Conservation (phyloP, 495 filamentous ascomycete genomes). For the Lophiotrema nucula region DNA sequence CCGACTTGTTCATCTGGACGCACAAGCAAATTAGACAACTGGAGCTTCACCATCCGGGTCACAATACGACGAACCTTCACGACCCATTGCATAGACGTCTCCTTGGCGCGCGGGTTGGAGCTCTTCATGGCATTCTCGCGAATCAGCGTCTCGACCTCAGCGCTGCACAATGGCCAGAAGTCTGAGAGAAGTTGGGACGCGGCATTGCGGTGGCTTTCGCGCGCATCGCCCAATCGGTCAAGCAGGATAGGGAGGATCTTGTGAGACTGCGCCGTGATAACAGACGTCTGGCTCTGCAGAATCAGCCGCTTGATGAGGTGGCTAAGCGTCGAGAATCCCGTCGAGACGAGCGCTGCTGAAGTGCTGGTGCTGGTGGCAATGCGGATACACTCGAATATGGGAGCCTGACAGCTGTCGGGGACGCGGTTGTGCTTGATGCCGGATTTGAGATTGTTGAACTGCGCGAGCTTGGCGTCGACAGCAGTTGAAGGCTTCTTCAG, state of each 20-base stretch:
- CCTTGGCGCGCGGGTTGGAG: slow-evolving; percentile 78
- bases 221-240: slow-evolving; percentile 84
- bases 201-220: slow-evolving; percentile 72
- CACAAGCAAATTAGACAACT: not conserved
- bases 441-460: slow-evolving; percentile 72
- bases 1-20: slow-evolving; percentile 70
- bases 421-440: slow-evolving; percentile 87
- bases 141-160: slow-evolving; percentile 76
- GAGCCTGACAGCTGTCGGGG: slow-evolving; percentile 65
- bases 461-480: slow-evolving; percentile 68
- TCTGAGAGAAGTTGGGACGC: slow-evolving; percentile 73
- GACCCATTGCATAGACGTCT: slow-evolving; percentile 80
- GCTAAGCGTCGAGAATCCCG: slow-evolving; percentile 79
- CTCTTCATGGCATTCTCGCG: slow-evolving; percentile 74
- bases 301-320: slow-evolving; percentile 80
- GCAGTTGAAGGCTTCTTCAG: slow-evolving; percentile 66
- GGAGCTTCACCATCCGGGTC: not conserved
- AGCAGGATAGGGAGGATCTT: slow-evolving; percentile 68
- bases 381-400: slow-evolving; percentile 72
- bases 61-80: slow-evolving; percentile 54
- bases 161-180: slow-evolving; percentile 60
- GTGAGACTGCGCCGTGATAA: slow-evolving; percentile 62
- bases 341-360: slow-evolving; percentile 60
- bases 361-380: slow-evolving; percentile 69
- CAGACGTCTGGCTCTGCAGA: slow-evolving; percentile 72